A percentile compares a stretch with the other conserved stretches of the same genome.
Evolutionary conservation across 768 basidiomycete genomes (phyloP).

Genomic region (Leccinum sublutescens): DNA sequence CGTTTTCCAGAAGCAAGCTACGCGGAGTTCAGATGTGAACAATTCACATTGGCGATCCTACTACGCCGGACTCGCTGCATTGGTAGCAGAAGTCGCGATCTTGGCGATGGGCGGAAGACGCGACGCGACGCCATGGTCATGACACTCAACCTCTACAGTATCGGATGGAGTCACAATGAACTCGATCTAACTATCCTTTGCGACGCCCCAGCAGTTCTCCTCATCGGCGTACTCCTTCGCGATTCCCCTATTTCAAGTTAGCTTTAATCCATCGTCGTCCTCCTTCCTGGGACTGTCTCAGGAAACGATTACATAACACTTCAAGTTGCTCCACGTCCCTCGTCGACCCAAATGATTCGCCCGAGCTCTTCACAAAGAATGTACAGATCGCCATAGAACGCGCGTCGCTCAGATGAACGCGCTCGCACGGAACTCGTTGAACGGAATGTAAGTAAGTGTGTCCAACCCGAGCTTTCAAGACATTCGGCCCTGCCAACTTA

Average conservation of each 20-base stretch:
- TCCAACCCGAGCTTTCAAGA: background rate
- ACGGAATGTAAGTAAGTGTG: slow-evolving; percentile 56
- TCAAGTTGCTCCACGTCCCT: slow-evolving; percentile 13
- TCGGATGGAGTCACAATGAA: too few species aligned
- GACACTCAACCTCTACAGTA: too few species aligned
- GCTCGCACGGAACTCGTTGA: slow-evolving; percentile 46
- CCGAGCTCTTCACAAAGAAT: slow-evolving; percentile 60
- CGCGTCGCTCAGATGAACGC: slow-evolving; percentile 43
- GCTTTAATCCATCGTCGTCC: slow-evolving; percentile 6
- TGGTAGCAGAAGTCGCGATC: too few species aligned
- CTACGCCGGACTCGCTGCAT: too few species aligned
- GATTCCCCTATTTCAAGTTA: slow-evolving; percentile 9
- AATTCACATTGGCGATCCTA: too few species aligned
- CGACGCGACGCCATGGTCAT: too few species aligned
- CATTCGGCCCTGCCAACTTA: background rate
- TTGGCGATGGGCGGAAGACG: too few species aligned
- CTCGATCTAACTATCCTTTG: too few species aligned
- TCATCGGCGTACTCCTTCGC: slow-evolving; percentile 18
- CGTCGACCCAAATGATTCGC: slow-evolving; percentile 52
- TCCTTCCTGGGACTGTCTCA: slow-evolving; percentile 25
- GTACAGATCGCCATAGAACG: slow-evolving; percentile 45
- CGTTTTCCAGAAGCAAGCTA: too few species aligned
- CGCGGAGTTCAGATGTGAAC: too few species aligned
- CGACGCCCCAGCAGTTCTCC: slow-evolving; percentile 11
- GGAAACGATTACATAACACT: slow-evolving; percentile 14